Evolutionary conservation across 2,329 filamentous ascomycete species (phyloP), one percentile per base, ranked within the genome.

Genomic region (Cryphonectria radicalis): DNA sequence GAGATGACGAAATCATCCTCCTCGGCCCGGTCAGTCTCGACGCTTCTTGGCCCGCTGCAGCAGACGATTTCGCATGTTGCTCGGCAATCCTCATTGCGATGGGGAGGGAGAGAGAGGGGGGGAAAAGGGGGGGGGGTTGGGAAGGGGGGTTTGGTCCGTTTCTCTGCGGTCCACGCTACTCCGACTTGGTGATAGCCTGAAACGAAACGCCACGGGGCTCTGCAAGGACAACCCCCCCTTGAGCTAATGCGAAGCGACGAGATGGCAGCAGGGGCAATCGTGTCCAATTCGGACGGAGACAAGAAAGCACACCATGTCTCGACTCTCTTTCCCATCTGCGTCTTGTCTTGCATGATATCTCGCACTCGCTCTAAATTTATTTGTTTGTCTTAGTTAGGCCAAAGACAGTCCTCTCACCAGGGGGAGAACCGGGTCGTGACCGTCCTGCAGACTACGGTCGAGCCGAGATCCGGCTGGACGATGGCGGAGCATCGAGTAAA

Each of bases 211-310:
- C 37, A n/a, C 6, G 35, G n/a, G 62, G 40, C 37, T n/a, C 62
- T 64, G 62, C n/a, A 64, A 64, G 62, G 42, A 65, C 43, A 32
- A 19, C 63, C 43, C 63, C 63, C n/a, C n/a, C n/a, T 65, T 17
- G 42, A 17, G 28, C 63, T 65, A 53, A 65, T 50, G 63, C 63
- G 32, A 28, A 11, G 63, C 62, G 37, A 50, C 63, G 19, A 35
- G 19, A 50, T 32, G 63, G 42, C 43, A 65, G 63, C 63, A 28
- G 7, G 3, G 22, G 37, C 62, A 11, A 25, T 63, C 62, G 8
- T 65, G 63, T 25, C 35, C n/a, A 46, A 28, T 17, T 50, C 19
- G 25, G 40, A 32, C 43, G 28, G 22, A 46, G 59, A 40, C 59
- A 37, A 62, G 22, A 62, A 62, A n/a, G 19, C 59, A 50, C 35